These are phyloP conservation scores for Paraconiothyrium sp. DNA, from an alignment of 2,329 filamentous ascomycete genomes.

Conservation along the genomic window DNA sequence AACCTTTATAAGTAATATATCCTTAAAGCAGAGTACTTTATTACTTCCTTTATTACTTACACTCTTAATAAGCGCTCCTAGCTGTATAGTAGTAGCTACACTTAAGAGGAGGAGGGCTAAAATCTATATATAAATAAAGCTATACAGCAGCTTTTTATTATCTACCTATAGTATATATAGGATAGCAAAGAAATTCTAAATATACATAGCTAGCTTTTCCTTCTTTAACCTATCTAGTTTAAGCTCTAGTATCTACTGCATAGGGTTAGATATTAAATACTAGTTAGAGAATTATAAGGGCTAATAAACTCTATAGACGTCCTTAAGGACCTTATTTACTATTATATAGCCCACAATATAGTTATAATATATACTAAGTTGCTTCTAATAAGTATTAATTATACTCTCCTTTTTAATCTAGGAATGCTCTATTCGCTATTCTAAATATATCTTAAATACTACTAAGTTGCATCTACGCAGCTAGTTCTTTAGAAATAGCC, in stretches of 20 bases:
- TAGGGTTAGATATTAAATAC: background rate
- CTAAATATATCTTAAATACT: conserved; percentile 29
- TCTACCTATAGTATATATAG: conserved; percentile 29
- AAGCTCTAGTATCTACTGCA: conserved; percentile 29
- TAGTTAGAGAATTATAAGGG: conserved; percentile 3
- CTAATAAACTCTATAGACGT: conserved; percentile 29
- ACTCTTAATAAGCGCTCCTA: conserved; percentile 24
- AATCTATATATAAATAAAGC: conserved; percentile 29
- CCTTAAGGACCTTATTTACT: conserved; percentile 22
- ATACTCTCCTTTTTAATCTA: conserved; percentile 26
- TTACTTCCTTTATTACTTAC: conserved; percentile 3
- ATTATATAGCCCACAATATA: conserved; percentile 23
- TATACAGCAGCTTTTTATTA: conserved; percentile 28
- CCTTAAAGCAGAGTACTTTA: conserved; percentile 25
- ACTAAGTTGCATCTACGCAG: conserved; percentile 20
- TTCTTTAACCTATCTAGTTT: conserved; percentile 28
- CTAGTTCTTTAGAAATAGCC: conserved; percentile 20
- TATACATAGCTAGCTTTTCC: conserved; percentile 33
- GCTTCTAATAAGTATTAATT: conserved; percentile 28
- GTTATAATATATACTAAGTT: conserved; percentile 10
- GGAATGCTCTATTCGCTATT: conserved; percentile 25
- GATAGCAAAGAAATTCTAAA: conserved; percentile 33
- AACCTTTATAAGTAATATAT: conserved; percentile 33
- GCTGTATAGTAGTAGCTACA: conserved; percentile 29
- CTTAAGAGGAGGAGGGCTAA: conserved; percentile 33